Base-by-base conservation (phyloP, 2,329 filamentous ascomycete genomes). In the Neospermospora avenae region DNA sequence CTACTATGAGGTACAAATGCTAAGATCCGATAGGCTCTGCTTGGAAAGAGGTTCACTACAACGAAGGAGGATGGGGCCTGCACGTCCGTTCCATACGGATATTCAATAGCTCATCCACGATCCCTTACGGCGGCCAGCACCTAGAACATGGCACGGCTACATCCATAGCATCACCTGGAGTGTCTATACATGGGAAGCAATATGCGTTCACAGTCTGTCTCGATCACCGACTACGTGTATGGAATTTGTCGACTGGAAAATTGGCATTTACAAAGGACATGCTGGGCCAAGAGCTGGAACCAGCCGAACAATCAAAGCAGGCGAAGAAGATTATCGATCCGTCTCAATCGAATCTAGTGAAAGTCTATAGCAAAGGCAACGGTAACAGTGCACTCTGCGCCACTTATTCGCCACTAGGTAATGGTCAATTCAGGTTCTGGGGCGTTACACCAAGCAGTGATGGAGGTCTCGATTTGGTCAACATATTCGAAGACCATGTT, bases 401-500 rank as follows among this genome's bases (percentile, higher is more conserved):
- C 39, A 93, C 91, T 8, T 96, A 92, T 74, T 97, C 93, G 11
- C 93, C 95, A 0, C 85, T 95, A 64, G 89, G 92, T 31, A 84
- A 87, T 42, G 90, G 95, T 37, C 88, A 93, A 71, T 98, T 99
- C 81, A 98, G 96, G 74, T 93, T 99, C 72, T 99, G 93, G 91
- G 81, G 78, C 65, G 75, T 85, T n/a, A 84, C 84, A 56, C 83
- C 89, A 18, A 84, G 86, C 66, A 84, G 87, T 56, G 82, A 82
- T 67, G 65, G 76, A 65, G 79, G 77, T 2, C 73, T 91, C 20
- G 80, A 86, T 8, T 79, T 96, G 14, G 82, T 85, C 63, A 91
- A 96, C 67, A 77, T 91, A 22, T 92, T 90, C 67, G 83, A 89
- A 0, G 79, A 82, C 11, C 71, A 81, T 13, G 78, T 95, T 34